Evolutionary conservation across 176 grass and related monocot genomes (phyloP).

Genomic region (Triticum turgidum): DNA sequence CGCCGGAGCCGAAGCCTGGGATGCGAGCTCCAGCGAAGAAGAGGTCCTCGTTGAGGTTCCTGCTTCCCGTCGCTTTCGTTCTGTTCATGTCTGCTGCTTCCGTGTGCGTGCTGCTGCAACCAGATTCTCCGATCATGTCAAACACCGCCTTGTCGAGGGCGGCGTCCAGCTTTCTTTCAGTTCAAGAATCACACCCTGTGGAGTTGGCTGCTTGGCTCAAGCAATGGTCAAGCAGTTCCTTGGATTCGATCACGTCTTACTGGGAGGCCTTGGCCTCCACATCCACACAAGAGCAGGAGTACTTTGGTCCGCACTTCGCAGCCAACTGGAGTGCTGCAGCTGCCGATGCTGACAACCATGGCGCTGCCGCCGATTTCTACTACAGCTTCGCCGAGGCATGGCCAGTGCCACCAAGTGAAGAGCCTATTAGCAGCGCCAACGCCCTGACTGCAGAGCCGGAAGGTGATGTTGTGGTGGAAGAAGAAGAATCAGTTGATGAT

Average conservation of each 20-base stretch:
- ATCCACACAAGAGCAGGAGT: constrained; percentile 27
- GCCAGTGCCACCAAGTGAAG: background rate
- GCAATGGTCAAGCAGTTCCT: constrained; percentile 53
- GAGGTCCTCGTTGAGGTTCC: constrained; percentile 23
- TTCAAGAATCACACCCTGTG: constrained; percentile 53
- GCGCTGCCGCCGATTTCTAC: constrained; percentile 32
- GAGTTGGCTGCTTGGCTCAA: constrained; percentile 56
- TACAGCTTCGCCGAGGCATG: constrained; percentile 30
- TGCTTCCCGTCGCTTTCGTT: constrained; percentile 44
- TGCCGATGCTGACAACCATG: constrained; percentile 29
- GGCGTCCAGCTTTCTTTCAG: constrained; percentile 41
- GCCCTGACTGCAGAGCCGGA: constrained; percentile 12
- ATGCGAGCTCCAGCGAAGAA: constrained; percentile 8
- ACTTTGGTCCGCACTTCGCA: constrained; percentile 33
- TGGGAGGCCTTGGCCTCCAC: constrained; percentile 19
- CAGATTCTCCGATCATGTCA: constrained; percentile 39
- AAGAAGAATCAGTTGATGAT: no score
- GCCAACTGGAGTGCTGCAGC: constrained; percentile 54
- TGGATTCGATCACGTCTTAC: constrained; percentile 44
- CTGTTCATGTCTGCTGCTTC: constrained; percentile 38
- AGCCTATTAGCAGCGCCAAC: background rate
- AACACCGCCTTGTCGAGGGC: constrained; percentile 36
- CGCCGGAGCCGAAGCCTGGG: background rate
- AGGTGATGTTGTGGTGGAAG: constrained; percentile 9
- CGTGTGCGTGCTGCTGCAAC: constrained; percentile 34